These are phyloP conservation scores for Trapa bicornis DNA, from an alignment of 345 rosid species.

Conservation along the genomic window DNA sequence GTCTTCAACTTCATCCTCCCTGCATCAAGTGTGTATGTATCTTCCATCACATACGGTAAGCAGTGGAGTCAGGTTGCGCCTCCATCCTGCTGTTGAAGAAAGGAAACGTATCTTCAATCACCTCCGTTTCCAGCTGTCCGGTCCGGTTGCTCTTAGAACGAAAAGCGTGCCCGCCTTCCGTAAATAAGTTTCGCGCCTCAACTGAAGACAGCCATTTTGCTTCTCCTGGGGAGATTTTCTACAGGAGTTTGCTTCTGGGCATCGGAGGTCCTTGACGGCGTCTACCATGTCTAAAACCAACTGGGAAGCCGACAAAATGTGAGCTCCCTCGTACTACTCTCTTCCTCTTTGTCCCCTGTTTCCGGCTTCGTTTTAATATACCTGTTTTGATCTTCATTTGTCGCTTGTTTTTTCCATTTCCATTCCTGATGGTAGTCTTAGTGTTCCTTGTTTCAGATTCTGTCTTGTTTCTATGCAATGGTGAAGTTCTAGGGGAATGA, in stretches of 20 bases:
- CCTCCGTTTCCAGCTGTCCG: not conserved
- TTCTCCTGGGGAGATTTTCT: not conserved
- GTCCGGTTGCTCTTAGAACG: not conserved
- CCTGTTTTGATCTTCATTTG: not conserved
- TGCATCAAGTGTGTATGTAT: too few species aligned
- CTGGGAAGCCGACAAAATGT: slow-evolving; percentile 46
- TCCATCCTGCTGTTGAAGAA: too few species aligned
- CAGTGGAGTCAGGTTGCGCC: too few species aligned
- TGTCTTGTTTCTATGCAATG: not conserved
- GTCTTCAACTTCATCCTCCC: not conserved
- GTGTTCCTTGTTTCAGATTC: not conserved
- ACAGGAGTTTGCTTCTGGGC: not conserved
- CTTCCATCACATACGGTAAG: too few species aligned
- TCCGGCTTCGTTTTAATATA: not conserved
- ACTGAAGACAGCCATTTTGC: not conserved
- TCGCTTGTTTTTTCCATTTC: not conserved
- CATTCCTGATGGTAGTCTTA: not conserved
- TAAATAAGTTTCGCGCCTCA: not conserved
- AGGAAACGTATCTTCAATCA: not conserved
- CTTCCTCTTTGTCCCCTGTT: not conserved
- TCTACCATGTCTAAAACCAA: slow-evolving; percentile 22
- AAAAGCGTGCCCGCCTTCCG: not conserved
- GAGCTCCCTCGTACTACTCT: slow-evolving; percentile 3
- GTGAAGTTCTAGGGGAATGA: not conserved
- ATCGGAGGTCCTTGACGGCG: not conserved